Percentiles rank a stretch among this genome's conserved stretches.
phyloP scores from a whole-genome alignment of 768 basidiomycete genomes.

The Nevesoporus exiguus region DNA sequence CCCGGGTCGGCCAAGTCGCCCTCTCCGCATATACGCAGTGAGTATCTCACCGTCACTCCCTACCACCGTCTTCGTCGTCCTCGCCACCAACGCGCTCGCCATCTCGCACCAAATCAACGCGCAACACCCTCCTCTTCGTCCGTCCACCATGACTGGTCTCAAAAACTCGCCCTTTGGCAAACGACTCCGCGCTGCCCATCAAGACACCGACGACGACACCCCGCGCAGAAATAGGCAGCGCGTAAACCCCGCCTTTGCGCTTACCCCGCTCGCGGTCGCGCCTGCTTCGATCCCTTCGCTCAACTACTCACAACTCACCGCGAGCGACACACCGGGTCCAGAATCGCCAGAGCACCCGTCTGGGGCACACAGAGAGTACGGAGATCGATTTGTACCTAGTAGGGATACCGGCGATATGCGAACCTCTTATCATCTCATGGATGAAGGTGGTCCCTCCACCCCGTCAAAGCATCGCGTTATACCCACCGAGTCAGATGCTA shows the following conservation, averaged over 20 bases:
- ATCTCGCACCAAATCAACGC: not conserved
- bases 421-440: constrained; percentile 59
- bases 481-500: constrained; percentile 70
- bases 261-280: constrained; percentile 30
- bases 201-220: constrained; percentile 52
- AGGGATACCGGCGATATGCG: constrained; percentile 58
- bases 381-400: constrained; percentile 62
- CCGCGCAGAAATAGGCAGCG: constrained; percentile 51
- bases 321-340: constrained; percentile 48
- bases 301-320: constrained; percentile 48
- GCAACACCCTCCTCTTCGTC: not conserved
- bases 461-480: constrained; percentile 61
- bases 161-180: constrained; percentile 86
- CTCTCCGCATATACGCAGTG: constrained; percentile 2
- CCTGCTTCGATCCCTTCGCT: constrained; percentile 53
- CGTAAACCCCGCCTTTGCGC: constrained; percentile 52
- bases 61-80: not conserved
- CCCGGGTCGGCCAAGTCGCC: constrained; percentile 14
- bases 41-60: not conserved
- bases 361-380: constrained; percentile 40
- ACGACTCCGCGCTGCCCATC: constrained; percentile 69
- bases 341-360: constrained; percentile 37
- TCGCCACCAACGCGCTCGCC: not conserved
- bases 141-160: constrained; percentile 58
- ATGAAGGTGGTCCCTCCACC: constrained; percentile 52